These are phyloP conservation scores for Xylariaceae sp. DNA, from an alignment of 2,329 filamentous ascomycete genomes.

Conservation along the genomic window DNA sequence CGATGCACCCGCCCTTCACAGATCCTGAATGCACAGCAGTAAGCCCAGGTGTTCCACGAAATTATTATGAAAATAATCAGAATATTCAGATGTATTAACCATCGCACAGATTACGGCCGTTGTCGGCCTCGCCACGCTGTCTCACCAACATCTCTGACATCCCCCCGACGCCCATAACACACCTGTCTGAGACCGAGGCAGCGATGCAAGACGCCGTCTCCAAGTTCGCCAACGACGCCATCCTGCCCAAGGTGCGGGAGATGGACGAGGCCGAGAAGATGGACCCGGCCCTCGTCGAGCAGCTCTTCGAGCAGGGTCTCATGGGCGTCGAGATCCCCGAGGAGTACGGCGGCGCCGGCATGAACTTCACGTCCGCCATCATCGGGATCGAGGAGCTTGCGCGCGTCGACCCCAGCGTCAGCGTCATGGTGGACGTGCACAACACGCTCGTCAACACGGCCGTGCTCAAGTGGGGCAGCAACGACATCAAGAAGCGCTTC, in stretches of 20 bases:
- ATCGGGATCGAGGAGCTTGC: slow-evolving; percentile 96
- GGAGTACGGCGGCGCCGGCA: slow-evolving; percentile 91
- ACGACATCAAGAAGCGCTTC: slow-evolving; percentile 75
- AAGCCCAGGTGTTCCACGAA: slow-evolving; percentile 18
- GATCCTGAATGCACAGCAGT: slow-evolving; percentile 31
- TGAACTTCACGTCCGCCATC: slow-evolving; percentile 98
- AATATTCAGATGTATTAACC: slow-evolving; percentile 7
- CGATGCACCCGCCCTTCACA: slow-evolving; percentile 28
- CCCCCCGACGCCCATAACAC: slow-evolving; percentile 85
- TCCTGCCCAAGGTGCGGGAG: slow-evolving; percentile 85
- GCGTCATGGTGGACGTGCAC: slow-evolving; percentile 93
- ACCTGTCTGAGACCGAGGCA: slow-evolving; percentile 82
- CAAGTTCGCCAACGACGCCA: slow-evolving; percentile 84
- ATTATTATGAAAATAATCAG: not conserved
- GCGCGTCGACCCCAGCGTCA: slow-evolving; percentile 87
- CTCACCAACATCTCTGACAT: slow-evolving; percentile 67
- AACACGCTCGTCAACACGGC: slow-evolving; percentile 97
- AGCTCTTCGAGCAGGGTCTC: slow-evolving; percentile 92
- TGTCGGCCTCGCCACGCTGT: slow-evolving; percentile 56
- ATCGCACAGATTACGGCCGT: slow-evolving; percentile 31
- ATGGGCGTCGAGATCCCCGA: slow-evolving; percentile 98
- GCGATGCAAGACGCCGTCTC: slow-evolving; percentile 86
- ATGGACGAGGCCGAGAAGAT: slow-evolving; percentile 97
- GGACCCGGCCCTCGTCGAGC: slow-evolving; percentile 82
- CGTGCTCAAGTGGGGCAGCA: slow-evolving; percentile 76